These are phyloP conservation scores for Juglanconis oblonga DNA, from an alignment of 2,329 filamentous ascomycete genomes.

Conservation along the genomic window DNA sequence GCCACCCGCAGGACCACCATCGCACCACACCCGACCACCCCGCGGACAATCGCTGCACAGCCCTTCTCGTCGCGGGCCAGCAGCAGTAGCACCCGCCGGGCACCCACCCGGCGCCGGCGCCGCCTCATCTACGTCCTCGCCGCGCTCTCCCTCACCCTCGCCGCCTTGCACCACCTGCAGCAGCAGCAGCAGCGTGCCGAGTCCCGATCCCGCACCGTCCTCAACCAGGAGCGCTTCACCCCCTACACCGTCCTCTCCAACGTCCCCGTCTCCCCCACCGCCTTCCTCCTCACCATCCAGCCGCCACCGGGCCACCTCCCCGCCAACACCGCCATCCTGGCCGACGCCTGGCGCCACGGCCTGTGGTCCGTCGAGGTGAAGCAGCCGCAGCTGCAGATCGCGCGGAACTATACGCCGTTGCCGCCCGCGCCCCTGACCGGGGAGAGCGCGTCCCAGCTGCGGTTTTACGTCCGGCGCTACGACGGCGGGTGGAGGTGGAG, in stretches of 20 bases:
- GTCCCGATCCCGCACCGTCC: slow-evolving; percentile 20
- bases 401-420: slow-evolving; percentile 85
- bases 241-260: slow-evolving; percentile 63
- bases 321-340: slow-evolving; percentile 25
- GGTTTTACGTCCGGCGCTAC: slow-evolving; percentile 77
- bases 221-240: slow-evolving; percentile 61
- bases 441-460: slow-evolving; percentile 41
- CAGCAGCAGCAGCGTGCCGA: background rate
- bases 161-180: background rate
- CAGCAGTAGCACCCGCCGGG: background rate
- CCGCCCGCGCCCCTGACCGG: slow-evolving; percentile 23
- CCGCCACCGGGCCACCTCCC: slow-evolving; percentile 30
- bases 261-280: slow-evolving; percentile 62
- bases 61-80: background rate
- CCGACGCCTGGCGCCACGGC: slow-evolving; percentile 55
- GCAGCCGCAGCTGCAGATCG: slow-evolving; percentile 91
- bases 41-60: background rate
- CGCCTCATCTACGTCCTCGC: background rate
- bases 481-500: slow-evolving; percentile 61
- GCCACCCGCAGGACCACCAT: background rate
- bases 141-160: background rate
- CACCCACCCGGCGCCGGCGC: background rate
- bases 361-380: slow-evolving; percentile 91
- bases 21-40: background rate
- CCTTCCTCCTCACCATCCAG: slow-evolving; percentile 65